Percentiles rank a stretch among this genome's conserved stretches.
Conservation (phyloP, 2,329 filamentous ascomycete genomes). For the Penicillium sp. region DNA sequence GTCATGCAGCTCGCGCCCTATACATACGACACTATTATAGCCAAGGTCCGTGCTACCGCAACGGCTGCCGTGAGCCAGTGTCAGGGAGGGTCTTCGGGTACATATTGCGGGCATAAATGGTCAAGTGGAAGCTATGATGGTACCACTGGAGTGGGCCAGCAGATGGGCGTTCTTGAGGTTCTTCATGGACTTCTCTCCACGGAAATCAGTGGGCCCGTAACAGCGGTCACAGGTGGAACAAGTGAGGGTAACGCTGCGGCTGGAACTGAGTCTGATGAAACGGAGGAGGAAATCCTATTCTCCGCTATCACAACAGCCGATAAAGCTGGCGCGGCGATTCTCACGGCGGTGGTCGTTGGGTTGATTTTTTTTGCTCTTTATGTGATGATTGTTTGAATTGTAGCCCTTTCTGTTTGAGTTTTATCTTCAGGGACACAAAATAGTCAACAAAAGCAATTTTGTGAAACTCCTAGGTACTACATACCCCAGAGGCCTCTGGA, state of each 20-base stretch:
- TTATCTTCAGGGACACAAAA: neutral
- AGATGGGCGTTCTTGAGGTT: slow-evolving; percentile 48
- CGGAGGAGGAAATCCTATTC: slow-evolving; percentile 21
- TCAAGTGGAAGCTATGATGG: slow-evolving; percentile 44
- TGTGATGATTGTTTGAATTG: slow-evolving; percentile 20
- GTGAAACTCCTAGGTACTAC: too few relatives aligned
- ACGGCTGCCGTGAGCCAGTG: slow-evolving; percentile 61
- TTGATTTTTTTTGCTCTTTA: slow-evolving; percentile 17
- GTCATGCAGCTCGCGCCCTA: slow-evolving; percentile 65
- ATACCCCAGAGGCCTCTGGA: too few relatives aligned
- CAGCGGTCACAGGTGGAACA: slow-evolving; percentile 38
- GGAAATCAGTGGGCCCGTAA: slow-evolving; percentile 39
- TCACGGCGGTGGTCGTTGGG: slow-evolving; percentile 44
- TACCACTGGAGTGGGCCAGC: slow-evolving; percentile 46
- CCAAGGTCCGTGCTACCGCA: slow-evolving; percentile 60
- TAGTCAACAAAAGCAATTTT: neutral
- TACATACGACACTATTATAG: slow-evolving; percentile 57
- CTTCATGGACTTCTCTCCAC: slow-evolving; percentile 43
- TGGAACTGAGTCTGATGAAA: slow-evolving; percentile 27
- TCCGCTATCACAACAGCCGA: slow-evolving; percentile 42
- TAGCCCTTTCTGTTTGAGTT: neutral
- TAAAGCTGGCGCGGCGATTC: slow-evolving; percentile 50
- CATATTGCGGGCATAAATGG: slow-evolving; percentile 52
- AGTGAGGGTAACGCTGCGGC: slow-evolving; percentile 42
- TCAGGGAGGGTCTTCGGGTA: slow-evolving; percentile 51